phyloP scores from a whole-genome alignment of 2,329 filamentous ascomycete genomes.

The Cladosporium sphaerospermum region DNA sequence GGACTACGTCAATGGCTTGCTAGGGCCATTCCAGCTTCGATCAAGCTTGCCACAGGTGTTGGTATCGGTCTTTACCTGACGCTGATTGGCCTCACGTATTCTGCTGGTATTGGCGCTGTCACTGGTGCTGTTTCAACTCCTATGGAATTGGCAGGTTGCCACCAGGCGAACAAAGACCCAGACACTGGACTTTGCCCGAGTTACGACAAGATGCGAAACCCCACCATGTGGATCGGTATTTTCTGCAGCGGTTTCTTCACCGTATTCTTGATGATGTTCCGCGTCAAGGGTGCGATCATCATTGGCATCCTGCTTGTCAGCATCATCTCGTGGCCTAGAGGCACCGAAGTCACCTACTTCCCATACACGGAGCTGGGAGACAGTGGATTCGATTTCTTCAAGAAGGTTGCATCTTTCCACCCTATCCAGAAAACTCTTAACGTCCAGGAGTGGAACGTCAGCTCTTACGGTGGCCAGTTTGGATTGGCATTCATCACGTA shows the following conservation, averaged over 20 bases:
- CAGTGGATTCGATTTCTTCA: conserved; percentile 76
- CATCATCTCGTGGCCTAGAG: conserved; percentile 81
- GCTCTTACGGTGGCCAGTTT: conserved; percentile 65
- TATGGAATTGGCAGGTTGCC: conserved; percentile 69
- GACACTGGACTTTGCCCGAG: conserved; percentile 55
- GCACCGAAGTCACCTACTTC: conserved; percentile 73
- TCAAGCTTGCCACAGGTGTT: conserved; percentile 80
- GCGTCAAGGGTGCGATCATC: conserved; percentile 81
- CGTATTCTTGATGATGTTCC: conserved; percentile 74
- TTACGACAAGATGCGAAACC: conserved; percentile 70
- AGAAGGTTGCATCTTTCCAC: conserved; percentile 78
- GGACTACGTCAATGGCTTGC: conserved; percentile 86
- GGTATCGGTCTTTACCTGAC: conserved; percentile 81
- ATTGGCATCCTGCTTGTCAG: conserved; percentile 76
- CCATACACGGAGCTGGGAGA: conserved; percentile 65
- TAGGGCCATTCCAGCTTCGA: conserved; percentile 71
- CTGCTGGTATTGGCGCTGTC: conserved; percentile 73
- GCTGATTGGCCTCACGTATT: conserved; percentile 70
- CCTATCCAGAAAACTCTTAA: conserved; percentile 62
- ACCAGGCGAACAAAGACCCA: conserved; percentile 40
- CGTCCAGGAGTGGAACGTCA: conserved; percentile 69
- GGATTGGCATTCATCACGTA: conserved; percentile 72
- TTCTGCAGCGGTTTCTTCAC: conserved; percentile 80
- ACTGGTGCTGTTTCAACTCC: conserved; percentile 64
- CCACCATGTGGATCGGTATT: conserved; percentile 81